Conservation (phyloP, 2,329 filamentous ascomycete genomes). For the Curvularia hawaiiensis region DNA sequence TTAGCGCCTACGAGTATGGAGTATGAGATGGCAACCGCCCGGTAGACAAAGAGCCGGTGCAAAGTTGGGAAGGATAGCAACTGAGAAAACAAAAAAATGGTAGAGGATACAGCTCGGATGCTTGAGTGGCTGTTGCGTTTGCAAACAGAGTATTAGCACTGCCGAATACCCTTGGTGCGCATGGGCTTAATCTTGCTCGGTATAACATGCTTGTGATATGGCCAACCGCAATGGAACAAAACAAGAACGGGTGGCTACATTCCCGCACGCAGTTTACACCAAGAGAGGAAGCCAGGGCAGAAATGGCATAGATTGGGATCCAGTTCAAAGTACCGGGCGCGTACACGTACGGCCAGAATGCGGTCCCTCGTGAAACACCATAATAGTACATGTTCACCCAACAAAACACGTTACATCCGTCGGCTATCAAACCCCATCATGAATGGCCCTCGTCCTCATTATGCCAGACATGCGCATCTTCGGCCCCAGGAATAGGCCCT, state of each 20-base stretch:
- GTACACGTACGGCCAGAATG: background rate
- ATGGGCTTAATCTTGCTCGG: background rate
- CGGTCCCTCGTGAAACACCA: constrained; percentile 1
- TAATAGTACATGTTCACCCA: constrained; percentile 6
- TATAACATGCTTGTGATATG: background rate
- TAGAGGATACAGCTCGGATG: background rate
- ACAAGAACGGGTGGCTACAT: background rate
- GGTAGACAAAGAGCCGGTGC: background rate
- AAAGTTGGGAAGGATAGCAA: background rate
- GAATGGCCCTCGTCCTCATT: constrained; percentile 35
- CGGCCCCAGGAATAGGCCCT: constrained; percentile 19
- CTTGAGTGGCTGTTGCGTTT: background rate
- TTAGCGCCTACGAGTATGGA: constrained; percentile 1
- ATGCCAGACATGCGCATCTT: constrained; percentile 42
- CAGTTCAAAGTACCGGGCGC: constrained; percentile 1
- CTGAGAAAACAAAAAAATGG: background rate
- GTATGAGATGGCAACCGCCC: background rate
- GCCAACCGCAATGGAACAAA: background rate
- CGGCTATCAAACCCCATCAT: constrained; percentile 24
- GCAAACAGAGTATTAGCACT: background rate
- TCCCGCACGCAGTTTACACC: background rate
- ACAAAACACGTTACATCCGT: constrained; percentile 11
- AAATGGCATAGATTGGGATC: background rate
- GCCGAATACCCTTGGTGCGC: background rate
- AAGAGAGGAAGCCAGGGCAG: background rate